Base-by-base conservation (phyloP, 2,329 filamentous ascomycete genomes). In the Microsporum canis region DNA sequence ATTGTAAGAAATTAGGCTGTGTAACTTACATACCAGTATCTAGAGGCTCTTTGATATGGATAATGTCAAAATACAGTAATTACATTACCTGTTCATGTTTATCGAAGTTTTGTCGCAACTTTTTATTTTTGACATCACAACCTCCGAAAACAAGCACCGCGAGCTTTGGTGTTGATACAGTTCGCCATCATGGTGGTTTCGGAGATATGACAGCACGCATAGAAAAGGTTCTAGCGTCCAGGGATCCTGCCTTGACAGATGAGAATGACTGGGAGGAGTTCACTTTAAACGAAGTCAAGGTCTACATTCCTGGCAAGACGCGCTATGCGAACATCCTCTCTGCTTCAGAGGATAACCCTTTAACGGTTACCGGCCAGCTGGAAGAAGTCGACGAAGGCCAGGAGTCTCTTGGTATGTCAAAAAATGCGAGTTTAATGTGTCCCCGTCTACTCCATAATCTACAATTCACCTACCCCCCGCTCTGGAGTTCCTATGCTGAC, bases 211-310 rank as follows among this genome's bases (percentile, higher is more conserved):
- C 72, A 53, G 73, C 71, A 66, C 75, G 76, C 68, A 74, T 76
- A 69, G 74, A 78, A 70, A 75, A 70, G 67, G 73, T 79, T 65
- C 73, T 79, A 60, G 72, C 71, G 69, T 67, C 72, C 66, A 73
- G 72, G 68, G 72, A 77, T 68, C 72, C 75, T 63, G 73, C 75
- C 64, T 68, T 77, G 62, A 68, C 70, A 38, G 76, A 78, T 68
- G 76, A 78, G 67, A 77, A 83, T 70, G 78, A 85, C 66, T 86
- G 83, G 81, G 79, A 82, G 58, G 80, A 83, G 63, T 85, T 84
- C 70, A 72, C 75, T 31, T 72, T 87, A 62, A 78, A 72, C 62
- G 78, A 84, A 65, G 82, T 79, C 62, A 78, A 79, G 65, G 77
- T 85, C 51, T 72, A 77, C 61, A 70, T 76, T 49, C 75, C 76